Base-by-base conservation (phyloP, 805 yeast species). In the Kregervanrija fluxuum region DNA sequence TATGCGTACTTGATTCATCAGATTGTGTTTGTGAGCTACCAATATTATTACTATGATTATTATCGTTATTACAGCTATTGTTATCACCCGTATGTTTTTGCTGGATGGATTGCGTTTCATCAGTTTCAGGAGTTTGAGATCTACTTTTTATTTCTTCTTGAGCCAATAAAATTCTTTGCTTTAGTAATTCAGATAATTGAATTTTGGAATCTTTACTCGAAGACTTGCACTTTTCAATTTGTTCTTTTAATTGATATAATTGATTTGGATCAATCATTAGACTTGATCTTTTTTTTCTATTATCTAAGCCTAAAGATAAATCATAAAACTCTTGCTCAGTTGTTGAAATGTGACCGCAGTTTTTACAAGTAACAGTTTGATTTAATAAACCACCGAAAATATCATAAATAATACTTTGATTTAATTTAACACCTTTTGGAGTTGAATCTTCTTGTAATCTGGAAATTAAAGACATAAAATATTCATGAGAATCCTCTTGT, bases 401-500 rank as follows among this genome's bases (percentile, higher is more conserved):
- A 59, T 91, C 96, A 64, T 91, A 89, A 13, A 93, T 70, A 33
- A 91, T 80, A 45, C 95, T 83, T 51, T 82, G 74, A 52, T 84
- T 85, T 56, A 90, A 69, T 59, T 90, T 90, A 39, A 69, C 74
- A n/a, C 96, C 96, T 58, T 77, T 82, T 33, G 98, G 98, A 1
- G 93, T 88, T 11, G 87, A 75, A 60, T 90, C 97, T 59, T 90
- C 97, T 65, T 90, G 98, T 42, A 90, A 66, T 42, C 96, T 68
- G 8, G 91, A 79, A 73, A 90, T 74, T 48, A 90, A 69, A 11
- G 95, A 86, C 97, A 90, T 90, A 62, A 84, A 87, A 66, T 90
- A 93, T 65, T 93, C 99, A 65, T 93, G 99, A 0, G 96, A 85
- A 65, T 93, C 99, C 64, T 93, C 98, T 63, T 93, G 99, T 64